Evolutionary conservation across 768 basidiomycete genomes (phyloP).

Genomic region (Hypsizygus marmoreus): DNA sequence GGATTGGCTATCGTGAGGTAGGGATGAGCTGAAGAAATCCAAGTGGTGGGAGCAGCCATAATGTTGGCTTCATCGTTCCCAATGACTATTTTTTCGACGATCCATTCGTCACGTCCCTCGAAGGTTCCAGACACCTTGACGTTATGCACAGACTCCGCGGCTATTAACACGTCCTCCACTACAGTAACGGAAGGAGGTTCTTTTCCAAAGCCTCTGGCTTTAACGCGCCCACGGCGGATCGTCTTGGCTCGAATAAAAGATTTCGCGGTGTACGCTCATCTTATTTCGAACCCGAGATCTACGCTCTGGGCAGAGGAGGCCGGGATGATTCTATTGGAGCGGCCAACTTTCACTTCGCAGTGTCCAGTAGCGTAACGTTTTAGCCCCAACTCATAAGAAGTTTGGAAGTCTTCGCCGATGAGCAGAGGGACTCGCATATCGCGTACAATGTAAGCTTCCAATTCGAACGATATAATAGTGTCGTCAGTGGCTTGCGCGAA

Average conservation of each 20-base stretch:
- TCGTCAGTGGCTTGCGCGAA: slow-evolving; percentile 5
- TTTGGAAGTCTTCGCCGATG: slow-evolving; percentile 34
- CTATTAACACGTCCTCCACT: not conserved
- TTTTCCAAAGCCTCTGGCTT: not conserved
- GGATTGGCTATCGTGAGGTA: no score
- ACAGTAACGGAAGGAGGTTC: not conserved
- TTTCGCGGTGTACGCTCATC: slow-evolving; percentile 6
- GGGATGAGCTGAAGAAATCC: no score
- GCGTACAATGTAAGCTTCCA: slow-evolving; percentile 25
- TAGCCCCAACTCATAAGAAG: slow-evolving; percentile 23
- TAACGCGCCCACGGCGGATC: not conserved
- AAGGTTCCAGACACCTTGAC: slow-evolving; percentile 11
- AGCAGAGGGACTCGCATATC: slow-evolving; percentile 24
- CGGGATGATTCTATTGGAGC: not conserved
- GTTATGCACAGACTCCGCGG: slow-evolving; percentile 6
- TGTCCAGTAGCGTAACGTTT: slow-evolving; percentile 7
- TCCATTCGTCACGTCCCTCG: slow-evolving; percentile 12
- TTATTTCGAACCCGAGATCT: slow-evolving; percentile 20
- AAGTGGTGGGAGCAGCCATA: not conserved
- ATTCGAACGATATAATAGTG: slow-evolving; percentile 13
- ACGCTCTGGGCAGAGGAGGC: slow-evolving; percentile 12
- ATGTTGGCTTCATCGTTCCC: not conserved
- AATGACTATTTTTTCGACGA: slow-evolving; percentile 19
- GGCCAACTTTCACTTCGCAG: slow-evolving; percentile 6
- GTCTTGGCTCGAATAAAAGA: slow-evolving; percentile 9